phyloP scores from a whole-genome alignment of 2,329 filamentous ascomycete genomes.

The Parasarocladium wereldwijsianum region DNA sequence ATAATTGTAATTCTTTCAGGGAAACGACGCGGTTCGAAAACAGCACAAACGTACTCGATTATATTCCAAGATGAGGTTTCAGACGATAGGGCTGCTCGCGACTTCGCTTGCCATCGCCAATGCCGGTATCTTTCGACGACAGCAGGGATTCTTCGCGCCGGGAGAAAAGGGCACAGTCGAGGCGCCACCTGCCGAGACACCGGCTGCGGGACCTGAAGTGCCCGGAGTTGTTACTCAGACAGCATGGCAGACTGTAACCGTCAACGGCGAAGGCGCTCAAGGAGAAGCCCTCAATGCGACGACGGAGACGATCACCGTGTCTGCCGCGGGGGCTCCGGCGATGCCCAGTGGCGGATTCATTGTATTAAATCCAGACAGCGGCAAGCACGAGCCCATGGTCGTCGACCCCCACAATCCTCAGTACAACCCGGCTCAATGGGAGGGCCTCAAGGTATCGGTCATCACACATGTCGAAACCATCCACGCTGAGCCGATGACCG shows the following conservation, averaged over 20 bases:
- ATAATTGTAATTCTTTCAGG: too few relatives aligned
- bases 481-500: neutral
- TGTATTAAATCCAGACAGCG: too few relatives aligned
- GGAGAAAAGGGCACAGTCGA: conserved; percentile 1
- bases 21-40: too few relatives aligned
- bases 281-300: conserved; percentile 2
- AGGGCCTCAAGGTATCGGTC: too few relatives aligned
- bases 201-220: too few relatives aligned
- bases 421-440: too few relatives aligned
- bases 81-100: conserved; percentile 1
- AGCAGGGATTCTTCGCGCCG: conserved; percentile 3
- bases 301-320: conserved; percentile 6
- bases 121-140: conserved; percentile 2
- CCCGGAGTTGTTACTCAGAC: conserved; percentile 8
- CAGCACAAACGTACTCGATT: too few relatives aligned
- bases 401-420: too few relatives aligned
- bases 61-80: conserved; percentile 2
- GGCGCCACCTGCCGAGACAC: neutral
- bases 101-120: conserved; percentile 1
- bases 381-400: too few relatives aligned
- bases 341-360: neutral
- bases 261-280: conserved; percentile 4
- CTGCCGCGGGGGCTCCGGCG: neutral
- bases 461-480: conserved; percentile 2
- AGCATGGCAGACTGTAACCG: conserved; percentile 6